Base-by-base conservation (phyloP, 2,329 filamentous ascomycete genomes). In the Calonectria pauciramosa region DNA sequence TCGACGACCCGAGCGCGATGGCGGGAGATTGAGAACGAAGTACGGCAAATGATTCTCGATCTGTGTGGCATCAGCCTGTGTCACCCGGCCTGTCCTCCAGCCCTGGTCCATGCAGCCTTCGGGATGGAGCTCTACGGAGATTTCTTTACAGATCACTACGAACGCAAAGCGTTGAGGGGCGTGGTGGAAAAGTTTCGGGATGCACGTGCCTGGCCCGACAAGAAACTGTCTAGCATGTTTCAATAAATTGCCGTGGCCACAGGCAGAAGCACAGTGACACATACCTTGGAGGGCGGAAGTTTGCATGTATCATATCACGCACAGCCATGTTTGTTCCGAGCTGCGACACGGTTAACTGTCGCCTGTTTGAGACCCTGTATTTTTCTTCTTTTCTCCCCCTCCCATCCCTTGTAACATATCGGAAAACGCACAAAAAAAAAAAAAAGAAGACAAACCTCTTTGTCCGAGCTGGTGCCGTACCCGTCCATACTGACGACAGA, bases 181-280 rank as follows among this genome's bases (percentile, higher is more conserved):
- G 86, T 86, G 4, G 84, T 85, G 6, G 87, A 89, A 64, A 87
- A 85, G 60, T 89, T 88, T 69, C 84, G 85, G 8, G 87, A 87
- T 63, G 82, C 84, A 18, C 82, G 84, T 32, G 85, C 85, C 1
- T 86, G 85, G 85, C 85, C 85, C 0, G 85, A 86, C 0, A 80
- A 83, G 71, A 83, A 82, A 13, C 70, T 86, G 41, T 79, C 85
- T 18, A 83, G 82, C 16, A 86, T 86, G 83, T 86, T 86, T 73
- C 78, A 78, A 26, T 80, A 41, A 64, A 16, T 47, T 34, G 54
- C n/a, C 47, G 38, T 4, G 47, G 28, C 56, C 56, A 63, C 23
- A 63, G n/a, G 38, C 11, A 68, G 59, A 68, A 36, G 49, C 49
- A 56, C 36, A 49, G 49, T 38, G 38, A 34, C 34, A 67, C 34